Evolutionary conservation across 2,329 filamentous ascomycete species (phyloP), one percentile per base, ranked within the genome.

Genomic region (Fusarium temperatum): DNA sequence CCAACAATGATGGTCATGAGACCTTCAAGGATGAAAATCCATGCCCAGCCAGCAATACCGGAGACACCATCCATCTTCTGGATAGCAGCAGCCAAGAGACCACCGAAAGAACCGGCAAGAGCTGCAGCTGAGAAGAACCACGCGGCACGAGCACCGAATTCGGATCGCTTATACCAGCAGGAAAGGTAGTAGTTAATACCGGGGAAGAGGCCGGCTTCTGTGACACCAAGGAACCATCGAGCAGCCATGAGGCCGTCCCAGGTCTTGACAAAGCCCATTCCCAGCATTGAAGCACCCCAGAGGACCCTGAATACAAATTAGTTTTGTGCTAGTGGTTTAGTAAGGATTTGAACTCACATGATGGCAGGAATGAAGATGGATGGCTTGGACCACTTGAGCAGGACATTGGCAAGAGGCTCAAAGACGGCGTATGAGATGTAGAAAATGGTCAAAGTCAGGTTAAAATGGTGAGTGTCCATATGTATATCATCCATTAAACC

Each of bases 81-180:
- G 72, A 94, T 94, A 2, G 88, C 92, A 6, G 92, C 92, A 1
- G 93, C 92, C 7, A 94, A 86, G 4, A 94, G 87, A 8, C 93
- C 93, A 78, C 92, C 92, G 72, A 95, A 94, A 0, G 91, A 94
- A 2, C 94, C 94, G 1, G 93, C 92, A 1, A 96, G 83, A 0
- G 94, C 93, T 1, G 94, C 94, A 0, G 93, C 93, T 0, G 93
- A 94, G 84, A 96, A 97, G 85, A 96, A 96, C 64, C 95, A 90
- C 20, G 94, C 93, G 44, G 92, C 90, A 41, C 94, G 89, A n/a
- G 94, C 87, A 56, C 93, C 94, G 62, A 96, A 93, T 78, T 97
- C 94, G 22, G 87, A 89, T 41, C 94, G 87, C 79, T 90, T 92
- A 78, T 96, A 97, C 94, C 94, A 97, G 79, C 93, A 95, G 0